Evolutionary conservation across 495 filamentous ascomycete species (phyloP).

Genomic region (Symbiotaphrina buchneri): DNA sequence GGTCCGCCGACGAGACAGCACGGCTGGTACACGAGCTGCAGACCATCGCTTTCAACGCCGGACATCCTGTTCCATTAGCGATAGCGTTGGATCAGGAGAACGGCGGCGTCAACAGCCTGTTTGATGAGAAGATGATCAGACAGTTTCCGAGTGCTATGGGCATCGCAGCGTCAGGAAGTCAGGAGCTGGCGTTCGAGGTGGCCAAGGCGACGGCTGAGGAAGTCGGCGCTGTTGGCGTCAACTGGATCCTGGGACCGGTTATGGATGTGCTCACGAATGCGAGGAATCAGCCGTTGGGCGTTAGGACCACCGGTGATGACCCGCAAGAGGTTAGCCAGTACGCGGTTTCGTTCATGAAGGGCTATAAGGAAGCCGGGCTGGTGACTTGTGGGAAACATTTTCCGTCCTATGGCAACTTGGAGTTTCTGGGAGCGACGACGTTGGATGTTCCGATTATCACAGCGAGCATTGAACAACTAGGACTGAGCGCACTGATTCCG

Average conservation of each 20-base stretch:
- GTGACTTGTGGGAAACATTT: constrained; percentile 85
- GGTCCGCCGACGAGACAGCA: constrained; percentile 68
- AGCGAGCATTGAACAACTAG: constrained; percentile 71
- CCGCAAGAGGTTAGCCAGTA: constrained; percentile 79
- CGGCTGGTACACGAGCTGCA: constrained; percentile 66
- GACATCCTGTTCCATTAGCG: constrained; percentile 61
- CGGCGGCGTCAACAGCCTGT: constrained; percentile 84
- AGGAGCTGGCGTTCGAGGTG: constrained; percentile 53
- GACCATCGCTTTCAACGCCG: constrained; percentile 66
- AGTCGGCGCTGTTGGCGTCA: constrained; percentile 67
- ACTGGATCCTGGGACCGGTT: constrained; percentile 75
- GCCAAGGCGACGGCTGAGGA: constrained; percentile 76
- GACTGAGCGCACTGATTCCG: constrained; percentile 59
- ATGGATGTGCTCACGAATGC: constrained; percentile 82
- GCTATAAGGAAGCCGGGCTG: constrained; percentile 67
- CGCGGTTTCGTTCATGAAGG: constrained; percentile 68
- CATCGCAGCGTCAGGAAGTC: constrained; percentile 62
- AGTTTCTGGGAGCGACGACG: constrained; percentile 68
- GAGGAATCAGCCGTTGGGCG: constrained; percentile 66
- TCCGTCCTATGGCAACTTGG: constrained; percentile 79
- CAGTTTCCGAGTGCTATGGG: constrained; percentile 89
- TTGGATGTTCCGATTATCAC: constrained; percentile 81
- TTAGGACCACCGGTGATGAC: constrained; percentile 65
- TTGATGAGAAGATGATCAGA: constrained; percentile 74
- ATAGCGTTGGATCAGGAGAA: constrained; percentile 87